Base-by-base conservation (phyloP, 345 rosid species). In the Erodium maritimum region DNA sequence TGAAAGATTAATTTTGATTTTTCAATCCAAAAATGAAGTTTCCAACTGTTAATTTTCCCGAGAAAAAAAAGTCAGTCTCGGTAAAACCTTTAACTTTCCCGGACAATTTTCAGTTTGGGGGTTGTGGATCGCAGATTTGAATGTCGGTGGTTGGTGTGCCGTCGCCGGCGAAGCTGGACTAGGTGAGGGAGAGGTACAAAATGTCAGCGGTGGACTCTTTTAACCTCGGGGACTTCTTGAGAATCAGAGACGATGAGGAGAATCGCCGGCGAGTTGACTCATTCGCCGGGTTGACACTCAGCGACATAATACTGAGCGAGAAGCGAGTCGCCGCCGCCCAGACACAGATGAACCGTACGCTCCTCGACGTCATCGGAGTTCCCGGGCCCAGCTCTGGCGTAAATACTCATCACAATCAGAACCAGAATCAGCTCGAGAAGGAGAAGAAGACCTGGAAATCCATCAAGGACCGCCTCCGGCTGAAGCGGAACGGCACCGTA, bases 361-460 rank as follows among this genome's bases (percentile, higher is more conserved):
- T 85, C 24, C 64, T 82, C 22, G 88, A 85, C 45, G 70, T 85
- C 55, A 78, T 85, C 72, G 82, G 64, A 14, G 85, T 75, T n/a
- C 95, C 85, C 17, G 88, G 84, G 59, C 79, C 78, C 29, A 59
- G 54, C 10, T 29, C 17, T 6, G 46, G 7, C 33, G 46, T 37
- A 5, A 37, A 1, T 37, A 5, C 46, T 5, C 21, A 57, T 53
- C 61, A 64, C 56, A 37, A 56, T 29, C 56, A 22, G 11, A 21
- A 23, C 5, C 51, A 46, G 20, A n/a, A n/a, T 52, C 5, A 17
- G 5, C 77, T 72, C 1, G 71, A 71, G 53, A 82, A 77, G 33
- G 96, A 93, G 34, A 79, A 70, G 51, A 82, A 78, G 72, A 79
- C 79, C 68, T 89, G 99, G 96, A 88, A 75, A 53, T 63, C 70